Evolutionary conservation across 805 yeast species (phyloP).

Genomic region (Suhomyces prunicola): DNA sequence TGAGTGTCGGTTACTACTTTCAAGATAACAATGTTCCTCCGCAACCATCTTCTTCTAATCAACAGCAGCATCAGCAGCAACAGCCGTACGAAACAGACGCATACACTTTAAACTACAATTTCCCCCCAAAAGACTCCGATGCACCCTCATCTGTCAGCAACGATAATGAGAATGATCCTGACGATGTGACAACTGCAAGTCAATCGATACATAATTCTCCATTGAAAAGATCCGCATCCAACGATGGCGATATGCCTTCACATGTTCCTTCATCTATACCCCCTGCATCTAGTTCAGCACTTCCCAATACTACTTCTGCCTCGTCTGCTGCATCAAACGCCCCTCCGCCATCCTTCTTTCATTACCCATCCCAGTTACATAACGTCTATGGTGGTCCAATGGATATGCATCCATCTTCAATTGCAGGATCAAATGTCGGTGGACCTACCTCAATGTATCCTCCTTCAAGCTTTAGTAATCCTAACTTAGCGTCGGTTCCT

Average conservation of each 20-base stretch:
- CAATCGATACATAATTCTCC: conserved; percentile 12
- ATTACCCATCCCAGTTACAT: conserved; percentile 10
- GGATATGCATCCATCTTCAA: background rate
- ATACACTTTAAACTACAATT: conserved; percentile 17
- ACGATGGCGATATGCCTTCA: conserved; percentile 3
- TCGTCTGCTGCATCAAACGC: conserved; percentile 1
- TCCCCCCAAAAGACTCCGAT: conserved; percentile 14
- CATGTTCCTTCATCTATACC: background rate
- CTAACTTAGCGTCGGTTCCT: conserved; percentile 4
- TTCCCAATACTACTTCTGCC: conserved; percentile 1
- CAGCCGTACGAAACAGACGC: conserved; percentile 12
- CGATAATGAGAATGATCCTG: conserved; percentile 2
- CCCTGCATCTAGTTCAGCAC: conserved; percentile 3
- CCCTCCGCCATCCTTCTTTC: conserved; percentile 12
- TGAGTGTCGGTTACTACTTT: conserved; percentile 30
- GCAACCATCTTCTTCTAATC: conserved; percentile 5
- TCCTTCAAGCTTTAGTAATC: conserved; percentile 2
- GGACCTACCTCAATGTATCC: background rate
- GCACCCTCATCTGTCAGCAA: background rate
- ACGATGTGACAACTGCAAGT: conserved; percentile 1
- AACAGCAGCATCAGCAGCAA: conserved; percentile 4
- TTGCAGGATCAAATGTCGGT: background rate
- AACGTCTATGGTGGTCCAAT: conserved; percentile 5
- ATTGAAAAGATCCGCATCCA: conserved; percentile 8
- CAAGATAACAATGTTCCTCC: conserved; percentile 6